Evolutionary conservation across 441 rosid species (phyloP).

Genomic region (Erysimum cheiri): DNA sequence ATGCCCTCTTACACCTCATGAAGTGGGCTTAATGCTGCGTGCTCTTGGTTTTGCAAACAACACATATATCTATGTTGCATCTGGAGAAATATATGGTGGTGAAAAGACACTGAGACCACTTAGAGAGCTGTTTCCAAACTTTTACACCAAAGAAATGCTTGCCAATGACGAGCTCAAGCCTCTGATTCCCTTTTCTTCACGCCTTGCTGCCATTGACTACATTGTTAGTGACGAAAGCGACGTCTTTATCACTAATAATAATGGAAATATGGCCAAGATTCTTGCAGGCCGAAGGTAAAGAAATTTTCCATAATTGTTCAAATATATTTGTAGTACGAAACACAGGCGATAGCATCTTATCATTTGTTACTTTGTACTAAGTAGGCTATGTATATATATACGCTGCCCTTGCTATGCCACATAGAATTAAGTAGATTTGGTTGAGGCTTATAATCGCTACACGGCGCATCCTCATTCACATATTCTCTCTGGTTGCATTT

Average conservation of each 20-base stretch:
- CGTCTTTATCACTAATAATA: slow-evolving; percentile 90
- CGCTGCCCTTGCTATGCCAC: slow-evolving; percentile 1
- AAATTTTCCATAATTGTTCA: slow-evolving; percentile 25
- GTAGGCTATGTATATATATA: neutral
- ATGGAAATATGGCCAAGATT: slow-evolving; percentile 99
- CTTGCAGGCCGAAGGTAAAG: slow-evolving; percentile 98
- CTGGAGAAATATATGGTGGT: slow-evolving; percentile 98
- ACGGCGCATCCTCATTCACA: neutral
- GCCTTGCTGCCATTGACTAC: slow-evolving; percentile 93
- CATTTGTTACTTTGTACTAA: neutral
- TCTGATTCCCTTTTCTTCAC: slow-evolving; percentile 83
- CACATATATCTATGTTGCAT: slow-evolving; percentile 88
- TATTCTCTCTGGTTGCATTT: neutral
- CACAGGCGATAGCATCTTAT: neutral
- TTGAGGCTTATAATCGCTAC: neutral
- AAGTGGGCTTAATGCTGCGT: slow-evolving; percentile 94
- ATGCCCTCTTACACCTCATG: slow-evolving; percentile 97
- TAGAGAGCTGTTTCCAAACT: slow-evolving; percentile 89
- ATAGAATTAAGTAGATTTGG: neutral
- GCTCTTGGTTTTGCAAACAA: slow-evolving; percentile 92
- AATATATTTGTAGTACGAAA: neutral
- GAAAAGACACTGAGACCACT: slow-evolving; percentile 87
- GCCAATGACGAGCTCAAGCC: slow-evolving; percentile 79
- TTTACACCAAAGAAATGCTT: slow-evolving; percentile 94
- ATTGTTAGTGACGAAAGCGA: slow-evolving; percentile 93